Evolutionary conservation across 768 basidiomycete genomes (phyloP).

Genomic region (Gautieria morchelliformis): DNA sequence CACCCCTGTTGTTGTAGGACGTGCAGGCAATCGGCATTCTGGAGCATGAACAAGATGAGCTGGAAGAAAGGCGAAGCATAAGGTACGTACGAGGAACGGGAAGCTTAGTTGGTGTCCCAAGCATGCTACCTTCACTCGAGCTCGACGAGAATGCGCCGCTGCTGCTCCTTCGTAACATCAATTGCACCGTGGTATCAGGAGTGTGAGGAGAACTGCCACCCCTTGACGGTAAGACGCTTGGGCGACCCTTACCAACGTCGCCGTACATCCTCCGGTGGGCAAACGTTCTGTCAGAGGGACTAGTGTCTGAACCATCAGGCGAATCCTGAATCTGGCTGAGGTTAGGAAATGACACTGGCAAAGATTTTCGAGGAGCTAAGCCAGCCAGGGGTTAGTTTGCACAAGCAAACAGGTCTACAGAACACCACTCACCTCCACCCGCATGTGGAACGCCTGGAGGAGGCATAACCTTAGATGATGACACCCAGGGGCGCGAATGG

Average conservation of each 20-base stretch:
- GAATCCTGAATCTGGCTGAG: conserved; percentile 16
- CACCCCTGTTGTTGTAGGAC: conserved; percentile 36
- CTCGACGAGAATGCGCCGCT: conserved; percentile 76
- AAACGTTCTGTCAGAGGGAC: conserved; percentile 7
- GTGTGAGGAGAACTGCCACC: background rate
- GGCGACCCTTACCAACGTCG: conserved; percentile 59
- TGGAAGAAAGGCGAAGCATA: background rate
- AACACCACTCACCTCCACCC: background rate
- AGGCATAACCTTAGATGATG: conserved; percentile 14
- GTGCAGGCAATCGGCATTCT: conserved; percentile 23
- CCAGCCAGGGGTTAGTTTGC: background rate
- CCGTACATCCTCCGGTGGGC: conserved; percentile 33
- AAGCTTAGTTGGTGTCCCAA: conserved; percentile 53
- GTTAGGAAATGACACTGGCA: conserved; percentile 61
- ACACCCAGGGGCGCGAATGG: conserved; percentile 13
- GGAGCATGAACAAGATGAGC: background rate
- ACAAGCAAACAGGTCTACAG: background rate
- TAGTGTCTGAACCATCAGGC: conserved; percentile 2
- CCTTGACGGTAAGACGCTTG: background rate
- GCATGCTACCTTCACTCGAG: conserved; percentile 33
- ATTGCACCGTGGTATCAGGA: conserved; percentile 26
- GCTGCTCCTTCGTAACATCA: conserved; percentile 69
- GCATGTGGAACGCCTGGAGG: background rate
- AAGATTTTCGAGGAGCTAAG: conserved; percentile 8
- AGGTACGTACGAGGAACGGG: conserved; percentile 36